phyloP scores from a whole-genome alignment of 2,329 filamentous ascomycete genomes.

The Phyllosticta citrichinensis region DNA sequence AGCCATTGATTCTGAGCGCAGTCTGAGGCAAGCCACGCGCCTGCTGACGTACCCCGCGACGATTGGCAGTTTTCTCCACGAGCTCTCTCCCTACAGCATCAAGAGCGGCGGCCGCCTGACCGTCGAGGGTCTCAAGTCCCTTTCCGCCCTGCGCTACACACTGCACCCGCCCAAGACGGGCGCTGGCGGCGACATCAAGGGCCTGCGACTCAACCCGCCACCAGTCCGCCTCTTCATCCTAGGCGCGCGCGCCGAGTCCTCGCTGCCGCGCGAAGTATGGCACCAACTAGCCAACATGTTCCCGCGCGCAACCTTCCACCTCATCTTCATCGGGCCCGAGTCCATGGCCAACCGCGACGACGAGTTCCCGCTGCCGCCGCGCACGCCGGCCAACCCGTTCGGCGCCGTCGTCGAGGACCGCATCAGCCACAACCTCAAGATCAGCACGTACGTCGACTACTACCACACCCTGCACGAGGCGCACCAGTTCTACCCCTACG shows the following conservation, averaged over 20 bases:
- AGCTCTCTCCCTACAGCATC: constrained; percentile 85
- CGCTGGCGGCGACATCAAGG: constrained; percentile 62
- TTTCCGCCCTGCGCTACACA: constrained; percentile 90
- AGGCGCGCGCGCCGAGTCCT: constrained; percentile 94
- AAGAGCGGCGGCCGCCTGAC: constrained; percentile 67
- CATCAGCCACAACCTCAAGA: constrained; percentile 82
- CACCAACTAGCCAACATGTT: constrained; percentile 90
- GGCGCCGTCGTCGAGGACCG: constrained; percentile 91
- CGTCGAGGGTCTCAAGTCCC: constrained; percentile 80
- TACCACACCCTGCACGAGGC: constrained; percentile 94
- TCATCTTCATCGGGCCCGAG: constrained; percentile 93
- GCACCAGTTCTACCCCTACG: constrained; percentile 83
- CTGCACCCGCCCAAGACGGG: constrained; percentile 79
- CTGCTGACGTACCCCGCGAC: constrained; percentile 91
- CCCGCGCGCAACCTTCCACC: constrained; percentile 78
- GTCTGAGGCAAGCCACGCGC: constrained; percentile 85
- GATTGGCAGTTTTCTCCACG: constrained; percentile 82
- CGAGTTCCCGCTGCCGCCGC: constrained; percentile 82
- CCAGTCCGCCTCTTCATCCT: constrained; percentile 88
- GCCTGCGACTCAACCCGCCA: constrained; percentile 72
- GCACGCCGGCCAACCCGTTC: constrained; percentile 79
- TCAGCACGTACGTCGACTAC: constrained; percentile 95
- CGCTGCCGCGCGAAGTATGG: constrained; percentile 88
- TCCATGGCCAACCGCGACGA: constrained; percentile 88
- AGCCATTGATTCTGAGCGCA: constrained; percentile 82